Base-by-base conservation (phyloP, 306 rosid species). In the Prunus padus region DNA sequence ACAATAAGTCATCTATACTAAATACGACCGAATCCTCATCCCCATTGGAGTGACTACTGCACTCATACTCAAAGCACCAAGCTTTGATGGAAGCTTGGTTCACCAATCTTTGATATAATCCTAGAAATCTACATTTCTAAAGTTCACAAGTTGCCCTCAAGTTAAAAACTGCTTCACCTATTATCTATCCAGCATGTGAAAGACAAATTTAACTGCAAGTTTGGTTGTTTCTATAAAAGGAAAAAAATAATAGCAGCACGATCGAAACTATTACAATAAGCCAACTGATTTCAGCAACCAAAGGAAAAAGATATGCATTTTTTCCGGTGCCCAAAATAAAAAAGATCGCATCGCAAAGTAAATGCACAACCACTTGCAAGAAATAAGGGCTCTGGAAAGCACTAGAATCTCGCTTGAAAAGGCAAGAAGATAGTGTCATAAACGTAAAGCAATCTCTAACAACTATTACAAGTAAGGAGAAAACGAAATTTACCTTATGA, bases 21-120 rank as follows among this genome's bases (percentile, higher is more conserved):
- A 59, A 37, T 20, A 20, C 42, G 2, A 25, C 50, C 62, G 62
- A 61, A 78, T 44, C 10, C 65, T 3, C 5, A 37, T 37, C 26
- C 22, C 25, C 11, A 11, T 18, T 49, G 14, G 11, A 63, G 77
- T 44, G 62, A 71, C 72, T 28, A 55, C 5, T 16, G 20, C 46
- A 46, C 50, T 51, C 37, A 65, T 19, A 40, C 57, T 73, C 31
- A 19, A 52, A 40, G 69, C 67, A 5, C 15, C 42, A 7, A 37
- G 8, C 42, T 37, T 37, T 33, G 8, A 33, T 33, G 8, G 40
- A 33, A 33, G 40, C 40, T 33, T 33, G 40, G 40, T 33, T 26
- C 40, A 69, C 69, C 79, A 19, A 45, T 75, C 23, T 56, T 62
- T 47, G 62, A 8, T 19, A 44, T 55, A 37, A 50, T 33, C 70